Percentiles rank a stretch among this genome's conserved stretches.
These are phyloP conservation scores for Cutaneotrichosporon spelunceum DNA, from an alignment of 1,284 basidiomycete species.

Conservation along the genomic window DNA sequence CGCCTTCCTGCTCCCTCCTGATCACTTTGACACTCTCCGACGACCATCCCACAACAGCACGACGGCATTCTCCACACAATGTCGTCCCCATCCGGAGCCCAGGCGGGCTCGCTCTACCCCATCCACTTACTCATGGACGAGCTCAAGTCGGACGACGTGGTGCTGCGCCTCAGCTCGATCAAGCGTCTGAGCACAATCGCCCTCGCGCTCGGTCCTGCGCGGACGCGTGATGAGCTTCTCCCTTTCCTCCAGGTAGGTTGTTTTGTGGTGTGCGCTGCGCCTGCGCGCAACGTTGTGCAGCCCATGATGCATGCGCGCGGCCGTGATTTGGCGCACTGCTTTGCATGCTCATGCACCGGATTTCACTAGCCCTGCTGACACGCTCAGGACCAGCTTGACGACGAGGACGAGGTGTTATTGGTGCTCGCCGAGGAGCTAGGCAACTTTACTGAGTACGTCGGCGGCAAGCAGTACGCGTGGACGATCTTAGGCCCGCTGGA, in stretches of 20 bases:
- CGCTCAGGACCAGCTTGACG: slow-evolving; percentile 88
- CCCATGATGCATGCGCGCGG: background rate
- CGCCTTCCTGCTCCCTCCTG: background rate
- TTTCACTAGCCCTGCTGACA: slow-evolving; percentile 8
- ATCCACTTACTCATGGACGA: slow-evolving; percentile 60
- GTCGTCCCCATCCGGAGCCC: slow-evolving; percentile 31
- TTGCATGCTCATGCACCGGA: background rate
- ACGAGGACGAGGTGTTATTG: slow-evolving; percentile 97
- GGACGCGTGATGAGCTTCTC: slow-evolving; percentile 91
- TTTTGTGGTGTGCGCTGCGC: background rate
- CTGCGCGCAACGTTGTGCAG: background rate
- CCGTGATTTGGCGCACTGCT: background rate
- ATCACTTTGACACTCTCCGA: background rate
- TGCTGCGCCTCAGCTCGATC: slow-evolving; percentile 90
- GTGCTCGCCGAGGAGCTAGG: slow-evolving; percentile 96
- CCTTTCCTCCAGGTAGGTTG: slow-evolving; percentile 68
- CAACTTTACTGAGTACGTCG: slow-evolving; percentile 88
- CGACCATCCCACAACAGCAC: background rate
- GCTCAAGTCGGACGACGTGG: slow-evolving; percentile 87
- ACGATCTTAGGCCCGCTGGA: slow-evolving; percentile 88
- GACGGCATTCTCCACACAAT: slow-evolving; percentile 8
- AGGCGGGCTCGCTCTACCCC: slow-evolving; percentile 43
- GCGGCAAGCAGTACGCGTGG: slow-evolving; percentile 85
- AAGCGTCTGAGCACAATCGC: slow-evolving; percentile 98
- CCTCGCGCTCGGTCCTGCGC: slow-evolving; percentile 90